Evolutionary conservation across 2,329 filamentous ascomycete species (phyloP).

Genomic region (Juglanconis oblonga): DNA sequence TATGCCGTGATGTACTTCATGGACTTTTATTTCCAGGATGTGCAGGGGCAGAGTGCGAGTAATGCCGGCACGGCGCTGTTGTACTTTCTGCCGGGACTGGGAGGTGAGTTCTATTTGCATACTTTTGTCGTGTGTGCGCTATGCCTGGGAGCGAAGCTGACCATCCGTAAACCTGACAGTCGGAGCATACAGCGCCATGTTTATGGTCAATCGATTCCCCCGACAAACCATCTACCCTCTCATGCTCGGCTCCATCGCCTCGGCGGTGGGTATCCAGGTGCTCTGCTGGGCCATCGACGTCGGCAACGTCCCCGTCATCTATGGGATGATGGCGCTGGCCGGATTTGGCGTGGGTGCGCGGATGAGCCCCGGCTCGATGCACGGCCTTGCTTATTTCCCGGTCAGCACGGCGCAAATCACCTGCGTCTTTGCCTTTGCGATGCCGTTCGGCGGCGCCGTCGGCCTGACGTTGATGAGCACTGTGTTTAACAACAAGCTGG

Average conservation of each 20-base stretch:
- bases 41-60: slow-evolving; percentile 47
- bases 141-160: background rate
- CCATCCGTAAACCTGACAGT: slow-evolving; percentile 23
- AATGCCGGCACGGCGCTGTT: slow-evolving; percentile 56
- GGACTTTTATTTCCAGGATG: slow-evolving; percentile 64
- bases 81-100: slow-evolving; percentile 63
- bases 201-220: slow-evolving; percentile 59
- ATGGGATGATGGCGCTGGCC: slow-evolving; percentile 64
- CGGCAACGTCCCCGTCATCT: slow-evolving; percentile 49
- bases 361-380: slow-evolving; percentile 61
- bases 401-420: slow-evolving; percentile 55
- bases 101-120: slow-evolving; percentile 36
- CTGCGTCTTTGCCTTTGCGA: slow-evolving; percentile 56
- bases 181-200: slow-evolving; percentile 57
- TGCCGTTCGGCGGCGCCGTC: slow-evolving; percentile 63
- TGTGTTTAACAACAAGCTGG: slow-evolving; percentile 60
- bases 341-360: slow-evolving; percentile 62
- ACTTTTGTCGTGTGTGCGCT: background rate
- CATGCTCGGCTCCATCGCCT: slow-evolving; percentile 52
- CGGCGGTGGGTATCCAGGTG: slow-evolving; percentile 56
- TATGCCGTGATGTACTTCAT: slow-evolving; percentile 62
- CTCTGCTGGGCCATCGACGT: slow-evolving; percentile 55
- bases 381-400: slow-evolving; percentile 61
- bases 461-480: slow-evolving; percentile 65
- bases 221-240: slow-evolving; percentile 60